These are phyloP conservation scores for Flaveria ramosissima DNA, from an alignment of 129 eudicot species.

Conservation along the genomic window DNA sequence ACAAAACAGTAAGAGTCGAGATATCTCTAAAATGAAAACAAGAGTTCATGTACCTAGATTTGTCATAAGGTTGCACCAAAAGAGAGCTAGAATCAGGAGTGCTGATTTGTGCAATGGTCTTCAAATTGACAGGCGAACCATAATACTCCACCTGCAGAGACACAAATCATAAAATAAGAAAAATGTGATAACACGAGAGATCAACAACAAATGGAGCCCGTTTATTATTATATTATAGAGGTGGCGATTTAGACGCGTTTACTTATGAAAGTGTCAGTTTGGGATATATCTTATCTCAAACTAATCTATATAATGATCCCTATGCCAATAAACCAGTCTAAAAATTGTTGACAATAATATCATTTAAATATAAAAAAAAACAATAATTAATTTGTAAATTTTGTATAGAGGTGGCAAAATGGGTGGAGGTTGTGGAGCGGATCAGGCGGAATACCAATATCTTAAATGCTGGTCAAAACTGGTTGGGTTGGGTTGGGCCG, in stretches of 20 bases:
- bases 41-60: constrained; percentile 63
- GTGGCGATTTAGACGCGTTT: neutral
- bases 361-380: neutral
- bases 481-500: neutral
- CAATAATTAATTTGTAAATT: neutral
- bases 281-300: neutral
- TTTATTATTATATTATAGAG: neutral
- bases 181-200: neutral
- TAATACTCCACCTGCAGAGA: constrained; percentile 79
- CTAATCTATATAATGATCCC: neutral
- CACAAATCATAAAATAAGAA: neutral
- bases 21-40: neutral
- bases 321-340: neutral
- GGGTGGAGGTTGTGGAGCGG: neutral
- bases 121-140: constrained; percentile 80
- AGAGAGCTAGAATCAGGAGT: constrained; percentile 92
- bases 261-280: neutral
- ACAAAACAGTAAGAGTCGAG: neutral
- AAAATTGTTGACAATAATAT: neutral
- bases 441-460: neutral
- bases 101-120: constrained; percentile 94
- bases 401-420: constrained; percentile 3
- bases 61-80: constrained; percentile 89
- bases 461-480: neutral
- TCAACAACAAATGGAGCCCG: neutral